phyloP scores from a whole-genome alignment of 1,284 basidiomycete genomes.

The Agroathelia rolfsii region DNA sequence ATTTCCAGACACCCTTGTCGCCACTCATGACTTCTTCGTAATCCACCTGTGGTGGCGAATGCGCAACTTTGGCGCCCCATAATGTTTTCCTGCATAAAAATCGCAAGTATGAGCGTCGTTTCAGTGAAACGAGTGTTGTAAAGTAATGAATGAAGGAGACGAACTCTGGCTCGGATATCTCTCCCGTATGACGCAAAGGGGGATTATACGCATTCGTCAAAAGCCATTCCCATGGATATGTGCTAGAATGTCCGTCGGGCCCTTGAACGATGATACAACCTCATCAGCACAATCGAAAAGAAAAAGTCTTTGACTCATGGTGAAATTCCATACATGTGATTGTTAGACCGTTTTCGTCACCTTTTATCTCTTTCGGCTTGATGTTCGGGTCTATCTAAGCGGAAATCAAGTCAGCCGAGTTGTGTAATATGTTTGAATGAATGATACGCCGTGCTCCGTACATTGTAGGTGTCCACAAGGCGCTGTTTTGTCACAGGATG shows the following conservation, averaged over 20 bases:
- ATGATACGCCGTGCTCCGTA: slow-evolving; percentile 21
- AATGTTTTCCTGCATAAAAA: slow-evolving; percentile 48
- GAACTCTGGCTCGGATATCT: slow-evolving; percentile 29
- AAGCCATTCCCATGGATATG: slow-evolving; percentile 86
- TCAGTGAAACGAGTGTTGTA: too few relatives aligned
- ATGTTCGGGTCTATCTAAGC: slow-evolving; percentile 71
- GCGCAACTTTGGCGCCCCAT: slow-evolving; percentile 75
- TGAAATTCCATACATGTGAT: slow-evolving; percentile 42
- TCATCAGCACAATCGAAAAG: too few relatives aligned
- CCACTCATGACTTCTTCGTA: slow-evolving; percentile 73
- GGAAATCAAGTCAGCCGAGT: slow-evolving; percentile 8
- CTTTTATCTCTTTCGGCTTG: slow-evolving; percentile 49
- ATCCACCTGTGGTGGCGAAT: slow-evolving; percentile 66
- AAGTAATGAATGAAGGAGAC: slow-evolving; percentile 14
- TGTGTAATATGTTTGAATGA: slow-evolving; percentile 3
- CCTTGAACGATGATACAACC: too few relatives aligned
- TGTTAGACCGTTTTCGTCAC: slow-evolving; percentile 56
- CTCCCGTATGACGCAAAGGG: slow-evolving; percentile 23
- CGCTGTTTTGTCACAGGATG: slow-evolving; percentile 88
- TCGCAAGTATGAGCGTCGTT: not conserved
- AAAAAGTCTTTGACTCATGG: not conserved
- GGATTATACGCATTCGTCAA: slow-evolving; percentile 70
- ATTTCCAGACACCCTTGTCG: slow-evolving; percentile 66
- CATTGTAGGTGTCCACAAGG: slow-evolving; percentile 77
- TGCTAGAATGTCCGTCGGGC: too few relatives aligned